phyloP scores from a whole-genome alignment of 2,329 filamentous ascomycete genomes.

The Tolypocladium paradoxum region DNA sequence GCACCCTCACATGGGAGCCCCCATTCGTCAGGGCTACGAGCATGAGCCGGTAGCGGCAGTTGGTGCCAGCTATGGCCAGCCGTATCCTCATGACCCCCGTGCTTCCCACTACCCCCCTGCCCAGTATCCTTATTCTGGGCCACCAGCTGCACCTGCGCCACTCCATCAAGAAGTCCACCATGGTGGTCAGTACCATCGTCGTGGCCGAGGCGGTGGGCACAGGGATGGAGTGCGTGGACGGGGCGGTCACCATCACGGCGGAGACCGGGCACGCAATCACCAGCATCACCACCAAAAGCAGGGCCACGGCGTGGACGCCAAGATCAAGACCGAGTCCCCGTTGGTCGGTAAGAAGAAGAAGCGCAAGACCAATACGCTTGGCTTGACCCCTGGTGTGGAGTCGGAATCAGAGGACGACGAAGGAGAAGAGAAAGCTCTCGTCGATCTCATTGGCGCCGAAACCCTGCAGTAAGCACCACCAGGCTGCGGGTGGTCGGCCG shows the following conservation, averaged over 20 bases:
- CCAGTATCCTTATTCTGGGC: slow-evolving; percentile 26
- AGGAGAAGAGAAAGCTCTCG: slow-evolving; percentile 58
- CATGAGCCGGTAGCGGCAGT: slow-evolving; percentile 20
- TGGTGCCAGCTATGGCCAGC: slow-evolving; percentile 25
- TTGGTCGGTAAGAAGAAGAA: slow-evolving; percentile 56
- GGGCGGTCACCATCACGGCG: slow-evolving; percentile 22
- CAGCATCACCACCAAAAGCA: slow-evolving; percentile 15
- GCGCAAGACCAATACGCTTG: slow-evolving; percentile 60
- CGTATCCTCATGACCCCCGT: slow-evolving; percentile 30
- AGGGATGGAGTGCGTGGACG: slow-evolving; percentile 32
- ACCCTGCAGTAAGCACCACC: slow-evolving; percentile 39
- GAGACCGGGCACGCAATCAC: slow-evolving; percentile 32
- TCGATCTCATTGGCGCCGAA: slow-evolving; percentile 43
- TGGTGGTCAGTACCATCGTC: slow-evolving; percentile 22
- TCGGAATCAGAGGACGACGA: slow-evolving; percentile 57
- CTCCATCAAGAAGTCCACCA: slow-evolving; percentile 16
- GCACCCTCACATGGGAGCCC: slow-evolving; percentile 15
- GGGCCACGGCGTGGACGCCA: slow-evolving; percentile 7
- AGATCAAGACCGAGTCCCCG: slow-evolving; percentile 27
- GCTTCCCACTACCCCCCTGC: slow-evolving; percentile 22
- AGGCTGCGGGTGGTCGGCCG: too few species aligned
- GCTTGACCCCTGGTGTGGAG: slow-evolving; percentile 56
- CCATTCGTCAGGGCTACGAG: slow-evolving; percentile 23
- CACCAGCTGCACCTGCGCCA: slow-evolving; percentile 22
- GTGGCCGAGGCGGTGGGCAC: slow-evolving; percentile 22